Percentiles rank a stretch among this genome's conserved stretches.
phyloP scores from a whole-genome alignment of 257 asterid species.

The Solanum clarkiae region DNA sequence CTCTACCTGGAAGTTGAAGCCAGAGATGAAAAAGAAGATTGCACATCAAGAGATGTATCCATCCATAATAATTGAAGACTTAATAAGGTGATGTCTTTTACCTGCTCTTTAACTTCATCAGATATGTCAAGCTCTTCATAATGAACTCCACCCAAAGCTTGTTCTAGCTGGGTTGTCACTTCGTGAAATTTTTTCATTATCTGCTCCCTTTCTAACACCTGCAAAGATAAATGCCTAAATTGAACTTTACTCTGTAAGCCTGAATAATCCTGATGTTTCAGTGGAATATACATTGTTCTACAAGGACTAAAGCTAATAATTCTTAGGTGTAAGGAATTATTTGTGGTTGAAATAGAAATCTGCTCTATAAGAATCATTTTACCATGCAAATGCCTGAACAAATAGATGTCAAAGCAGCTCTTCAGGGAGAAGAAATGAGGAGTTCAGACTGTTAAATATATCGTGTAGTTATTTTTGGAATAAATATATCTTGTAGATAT shows the following conservation, averaged over 20 bases:
- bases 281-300: neutral
- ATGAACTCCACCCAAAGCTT: slow-evolving; percentile 66
- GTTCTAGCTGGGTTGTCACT: slow-evolving; percentile 72
- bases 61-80: neutral
- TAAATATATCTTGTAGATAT: too few species aligned
- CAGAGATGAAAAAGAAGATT: neutral
- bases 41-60: neutral
- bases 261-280: neutral
- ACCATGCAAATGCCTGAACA: neutral
- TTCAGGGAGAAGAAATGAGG: neutral
- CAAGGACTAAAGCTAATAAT: neutral
- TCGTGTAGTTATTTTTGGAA: too few species aligned
- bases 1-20: slow-evolving; percentile 52
- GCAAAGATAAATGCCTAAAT: slow-evolving; percentile 12
- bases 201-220: slow-evolving; percentile 87
- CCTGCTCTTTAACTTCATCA: slow-evolving; percentile 98
- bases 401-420: neutral
- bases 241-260: neutral
- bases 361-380: neutral
- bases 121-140: slow-evolving; percentile 79
- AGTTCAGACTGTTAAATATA: too few species aligned
- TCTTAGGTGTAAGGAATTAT: neutral
- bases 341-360: neutral
- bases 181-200: slow-evolving; percentile 61
- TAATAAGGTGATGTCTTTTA: slow-evolving; percentile 4